Percentiles rank a stretch among this genome's conserved stretches.
These are phyloP conservation scores for Aspergillus candidus DNA, from an alignment of 2,329 filamentous ascomycete species.

Conservation along the genomic window DNA sequence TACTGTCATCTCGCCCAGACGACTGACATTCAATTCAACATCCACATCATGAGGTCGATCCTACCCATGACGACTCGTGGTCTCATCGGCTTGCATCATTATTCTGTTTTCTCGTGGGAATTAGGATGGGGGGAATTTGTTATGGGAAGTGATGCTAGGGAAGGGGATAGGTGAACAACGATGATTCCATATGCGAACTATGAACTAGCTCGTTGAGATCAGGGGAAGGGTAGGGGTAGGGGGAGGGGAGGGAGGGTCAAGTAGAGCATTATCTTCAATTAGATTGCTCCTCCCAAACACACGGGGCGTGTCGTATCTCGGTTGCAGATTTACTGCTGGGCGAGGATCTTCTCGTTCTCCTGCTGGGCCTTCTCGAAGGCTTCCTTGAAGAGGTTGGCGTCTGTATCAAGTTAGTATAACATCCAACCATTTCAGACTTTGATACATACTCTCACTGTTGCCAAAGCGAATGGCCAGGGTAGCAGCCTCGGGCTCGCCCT, in stretches of 20 bases:
- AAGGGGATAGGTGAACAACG: conserved; percentile 6
- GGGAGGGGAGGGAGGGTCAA: too few relatives aligned
- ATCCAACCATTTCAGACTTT: not conserved
- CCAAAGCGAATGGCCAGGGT: conserved; percentile 96
- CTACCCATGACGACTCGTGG: conserved; percentile 11
- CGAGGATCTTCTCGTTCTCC: conserved; percentile 87
- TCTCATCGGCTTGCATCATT: conserved; percentile 15
- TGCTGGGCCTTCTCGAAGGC: conserved; percentile 94
- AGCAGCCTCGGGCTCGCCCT: conserved; percentile 93
- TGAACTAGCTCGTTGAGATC: too few relatives aligned
- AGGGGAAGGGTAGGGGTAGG: too few relatives aligned
- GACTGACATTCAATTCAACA: conserved; percentile 17
- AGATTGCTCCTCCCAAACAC: too few relatives aligned
- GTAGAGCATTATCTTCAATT: too few relatives aligned
- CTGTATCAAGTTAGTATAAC: conserved; percentile 42
- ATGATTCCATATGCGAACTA: not conserved
- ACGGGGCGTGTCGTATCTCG: not conserved
- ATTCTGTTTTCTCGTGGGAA: conserved; percentile 22
- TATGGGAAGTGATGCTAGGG: not conserved
- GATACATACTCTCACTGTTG: conserved; percentile 83
- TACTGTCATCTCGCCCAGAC: conserved; percentile 24
- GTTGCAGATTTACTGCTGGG: conserved; percentile 37
- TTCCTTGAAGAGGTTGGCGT: conserved; percentile 97
- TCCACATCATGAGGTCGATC: conserved; percentile 1
- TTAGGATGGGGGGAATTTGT: conserved; percentile 5